Evolutionary conservation across 2,329 filamentous ascomycete genomes (phyloP).

Genomic region (Ascochyta fabae): DNA sequence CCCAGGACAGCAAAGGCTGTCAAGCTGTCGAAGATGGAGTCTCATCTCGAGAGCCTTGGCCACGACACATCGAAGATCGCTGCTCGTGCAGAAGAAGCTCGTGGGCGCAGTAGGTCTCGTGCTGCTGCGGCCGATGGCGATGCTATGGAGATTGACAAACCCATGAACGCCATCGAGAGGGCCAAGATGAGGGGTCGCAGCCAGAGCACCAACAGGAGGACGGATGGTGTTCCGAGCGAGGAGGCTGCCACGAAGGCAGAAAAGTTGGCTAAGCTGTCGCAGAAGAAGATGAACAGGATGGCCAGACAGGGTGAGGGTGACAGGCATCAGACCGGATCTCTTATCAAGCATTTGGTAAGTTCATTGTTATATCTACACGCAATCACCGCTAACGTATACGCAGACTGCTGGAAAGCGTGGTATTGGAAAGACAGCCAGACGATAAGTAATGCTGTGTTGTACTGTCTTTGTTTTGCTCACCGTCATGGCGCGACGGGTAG

Average conservation of each 20-base stretch:
- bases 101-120: conserved; percentile 74
- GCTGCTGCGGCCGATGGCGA: conserved; percentile 61
- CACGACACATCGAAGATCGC: conserved; percentile 80
- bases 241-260: conserved; percentile 77
- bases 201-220: conserved; percentile 71
- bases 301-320: conserved; percentile 96
- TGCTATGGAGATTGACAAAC: conserved; percentile 71
- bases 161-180: conserved; percentile 52
- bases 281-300: conserved; percentile 99
- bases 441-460: conserved; percentile 27
- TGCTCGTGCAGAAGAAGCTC: conserved; percentile 73
- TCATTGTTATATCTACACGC: conserved; percentile 7
- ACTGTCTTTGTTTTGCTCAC: conserved; percentile 20
- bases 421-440: conserved; percentile 82
- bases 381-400: conserved; percentile 21
- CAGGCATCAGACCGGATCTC: conserved; percentile 79
- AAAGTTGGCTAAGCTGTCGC: conserved; percentile 82
- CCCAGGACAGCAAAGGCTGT: conserved; percentile 82
- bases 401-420: conserved; percentile 89
- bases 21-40: conserved; percentile 85
- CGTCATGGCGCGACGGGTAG: conserved; percentile 18
- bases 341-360: conserved; percentile 91
- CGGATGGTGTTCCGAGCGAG: conserved; percentile 77
- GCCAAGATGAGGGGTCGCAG: conserved; percentile 75
- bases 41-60: conserved; percentile 82